Evolutionary conservation across 176 grass and related monocot genomes (phyloP), one percentile per base, ranked within the genome.

Genomic region (Phoenix dactylifera): DNA sequence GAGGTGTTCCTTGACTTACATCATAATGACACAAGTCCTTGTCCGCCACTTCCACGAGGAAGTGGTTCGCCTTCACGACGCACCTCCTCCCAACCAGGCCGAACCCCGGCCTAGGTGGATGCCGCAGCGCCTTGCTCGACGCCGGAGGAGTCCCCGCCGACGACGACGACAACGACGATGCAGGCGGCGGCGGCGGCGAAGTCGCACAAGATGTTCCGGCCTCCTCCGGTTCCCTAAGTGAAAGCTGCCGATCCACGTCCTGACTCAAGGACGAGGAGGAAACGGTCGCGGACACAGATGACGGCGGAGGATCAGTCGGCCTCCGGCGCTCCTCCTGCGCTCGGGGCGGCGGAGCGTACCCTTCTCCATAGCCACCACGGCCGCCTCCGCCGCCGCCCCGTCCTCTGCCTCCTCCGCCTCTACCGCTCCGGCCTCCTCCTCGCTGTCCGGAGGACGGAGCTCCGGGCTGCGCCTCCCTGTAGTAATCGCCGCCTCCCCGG

Each of bases 1-100:
- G 16, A 44, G 6, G 0, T n/a, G 28, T 50, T 24, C 12, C 35
- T 9, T 2, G 10, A 44, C 85, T 95, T 65, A 96, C 91, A 39
- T 90, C 77, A 26, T 96, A 96, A 57, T 84, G 91, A 66, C 75
- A 85, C 12, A 90, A 75, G 54, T 77, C 70, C 79, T 84, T 80
- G 55, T 90, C 75, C 30, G 80, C 75, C 44, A 87, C 74, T 50
- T 85, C 23, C 14, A 80, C 77, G 35, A 96, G 80, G 77, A 90
- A 96, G 65, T 96, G 86, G 50, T 90, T 96, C 2, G 83, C 83
- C 24, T 72, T 74, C 50, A 90, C 64, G 44, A 72, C 17, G 23
- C 85, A 85, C 49, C 18, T 79, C 30, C 7, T 74, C 5, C 90
- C 86, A 1, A 17, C 16, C 1, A 24, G 58, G 1, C 83, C 83